Conservation (phyloP, 768 basidiomycete species). For the Podaxis rugospora region DNA sequence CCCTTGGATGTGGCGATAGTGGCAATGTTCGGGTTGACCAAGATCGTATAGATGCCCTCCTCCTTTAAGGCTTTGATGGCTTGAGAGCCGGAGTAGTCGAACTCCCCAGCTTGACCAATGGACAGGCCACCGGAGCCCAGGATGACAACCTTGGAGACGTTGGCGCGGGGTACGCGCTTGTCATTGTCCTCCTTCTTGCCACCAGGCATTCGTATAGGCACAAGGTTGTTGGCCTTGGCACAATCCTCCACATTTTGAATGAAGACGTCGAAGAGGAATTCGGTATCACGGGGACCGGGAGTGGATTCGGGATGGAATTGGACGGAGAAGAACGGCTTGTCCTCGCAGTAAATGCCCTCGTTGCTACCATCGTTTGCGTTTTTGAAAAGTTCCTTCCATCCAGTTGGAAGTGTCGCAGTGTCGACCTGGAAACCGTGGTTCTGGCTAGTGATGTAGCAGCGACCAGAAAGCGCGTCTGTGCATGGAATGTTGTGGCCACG, state of each 20-base stretch:
- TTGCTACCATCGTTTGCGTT: constrained; percentile 98
- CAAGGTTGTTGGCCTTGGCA: constrained; percentile 47
- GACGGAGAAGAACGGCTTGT: constrained; percentile 96
- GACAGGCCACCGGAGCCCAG: constrained; percentile 97
- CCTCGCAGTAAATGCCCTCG: constrained; percentile 92
- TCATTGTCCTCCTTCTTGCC: constrained; percentile 85
- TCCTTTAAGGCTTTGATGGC: constrained; percentile 99
- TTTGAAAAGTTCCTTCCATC: constrained; percentile 92
- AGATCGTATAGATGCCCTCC: constrained; percentile 98
- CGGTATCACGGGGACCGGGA: constrained; percentile 95
- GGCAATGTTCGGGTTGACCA: constrained; percentile 98
- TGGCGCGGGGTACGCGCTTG: constrained; percentile 59
- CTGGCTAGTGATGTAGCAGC: constrained; percentile 99
- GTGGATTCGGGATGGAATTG: constrained; percentile 99
- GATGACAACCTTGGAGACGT: constrained; percentile 92
- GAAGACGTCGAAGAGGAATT: constrained; percentile 98
- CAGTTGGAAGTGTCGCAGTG: constrained; percentile 63
- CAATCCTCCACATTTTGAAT: constrained; percentile 82
- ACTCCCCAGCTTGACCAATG: constrained; percentile 98
- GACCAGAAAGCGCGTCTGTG: constrained; percentile 86
- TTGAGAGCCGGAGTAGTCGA: constrained; percentile 99
- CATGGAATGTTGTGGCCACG: constrained; percentile 99
- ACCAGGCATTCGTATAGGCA: constrained; percentile 67
- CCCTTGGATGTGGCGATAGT: constrained; percentile 98
- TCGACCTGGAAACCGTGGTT: constrained; percentile 99